phyloP scores from a whole-genome alignment of 169 alveolate species.

The Fabrea salina region DNA sequence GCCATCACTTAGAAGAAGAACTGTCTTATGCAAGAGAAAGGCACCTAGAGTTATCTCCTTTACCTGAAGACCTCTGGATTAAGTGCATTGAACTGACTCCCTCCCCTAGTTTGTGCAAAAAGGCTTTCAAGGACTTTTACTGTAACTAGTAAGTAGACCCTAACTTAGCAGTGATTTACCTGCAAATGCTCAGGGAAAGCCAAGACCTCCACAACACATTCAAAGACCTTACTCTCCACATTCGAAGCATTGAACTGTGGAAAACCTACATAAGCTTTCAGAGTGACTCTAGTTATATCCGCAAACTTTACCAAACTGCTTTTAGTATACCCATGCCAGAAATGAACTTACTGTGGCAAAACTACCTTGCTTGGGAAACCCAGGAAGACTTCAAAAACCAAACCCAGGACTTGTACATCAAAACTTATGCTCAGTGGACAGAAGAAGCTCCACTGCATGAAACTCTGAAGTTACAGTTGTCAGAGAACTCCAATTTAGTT shows the following conservation, averaged over 20 bases:
- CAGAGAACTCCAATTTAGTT: too few species aligned
- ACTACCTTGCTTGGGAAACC: not conserved
- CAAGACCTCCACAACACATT: not conserved
- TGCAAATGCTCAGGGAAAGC: not conserved
- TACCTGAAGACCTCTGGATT: not conserved
- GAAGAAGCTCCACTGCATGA: not conserved
- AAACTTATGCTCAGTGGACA: not conserved
- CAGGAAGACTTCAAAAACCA: not conserved
- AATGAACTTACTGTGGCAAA: not conserved
- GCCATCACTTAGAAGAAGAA: too few species aligned
- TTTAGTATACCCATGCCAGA: not conserved
- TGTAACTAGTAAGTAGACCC: slow-evolving; percentile 8
- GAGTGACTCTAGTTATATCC: not conserved
- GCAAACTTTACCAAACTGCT: not conserved
- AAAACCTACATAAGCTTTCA: not conserved
- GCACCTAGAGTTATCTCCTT: not conserved
- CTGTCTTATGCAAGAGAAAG: not conserved
- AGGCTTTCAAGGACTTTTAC: not conserved
- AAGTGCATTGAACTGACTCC: not conserved
- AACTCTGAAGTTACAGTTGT: too few species aligned
- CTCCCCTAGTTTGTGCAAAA: not conserved
- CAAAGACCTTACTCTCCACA: not conserved
- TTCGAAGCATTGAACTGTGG: not conserved
- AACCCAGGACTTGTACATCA: not conserved
- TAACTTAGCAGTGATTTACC: not conserved